Evolutionary conservation across 164 flowering plant genomes (phyloP).

Genomic region (Berberis thunbergii): DNA sequence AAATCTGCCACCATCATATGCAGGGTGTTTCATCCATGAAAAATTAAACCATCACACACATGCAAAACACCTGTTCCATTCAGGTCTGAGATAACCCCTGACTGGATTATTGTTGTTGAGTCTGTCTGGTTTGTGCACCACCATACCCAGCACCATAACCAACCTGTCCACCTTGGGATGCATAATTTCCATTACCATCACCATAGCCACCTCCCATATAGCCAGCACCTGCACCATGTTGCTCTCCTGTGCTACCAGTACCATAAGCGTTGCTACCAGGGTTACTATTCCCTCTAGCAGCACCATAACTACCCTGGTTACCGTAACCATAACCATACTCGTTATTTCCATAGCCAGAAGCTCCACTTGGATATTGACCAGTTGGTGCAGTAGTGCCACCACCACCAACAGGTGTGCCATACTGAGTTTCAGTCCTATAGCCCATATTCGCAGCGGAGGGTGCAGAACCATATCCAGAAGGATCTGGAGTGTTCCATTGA

Average conservation of each 20-base stretch:
- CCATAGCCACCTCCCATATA: constrained; percentile 60
- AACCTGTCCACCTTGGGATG: constrained; percentile 44
- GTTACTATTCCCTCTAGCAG: constrained; percentile 52
- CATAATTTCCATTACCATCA: constrained; percentile 58
- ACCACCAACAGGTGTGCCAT: constrained; percentile 35
- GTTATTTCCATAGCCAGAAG: constrained; percentile 61
- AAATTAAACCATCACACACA: background rate
- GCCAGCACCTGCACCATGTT: constrained; percentile 39
- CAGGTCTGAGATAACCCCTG: constrained; percentile 4
- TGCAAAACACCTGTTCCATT: too few species aligned
- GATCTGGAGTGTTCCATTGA: constrained; percentile 59
- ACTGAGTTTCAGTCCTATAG: constrained; percentile 22
- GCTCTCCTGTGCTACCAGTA: constrained; percentile 28
- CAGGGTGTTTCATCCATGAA: background rate
- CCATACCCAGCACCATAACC: constrained; percentile 68
- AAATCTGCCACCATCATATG: constrained; percentile 7
- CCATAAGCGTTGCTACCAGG: constrained; percentile 32
- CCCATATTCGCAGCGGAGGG: constrained; percentile 52
- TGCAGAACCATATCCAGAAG: constrained; percentile 68
- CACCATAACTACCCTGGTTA: constrained; percentile 47
- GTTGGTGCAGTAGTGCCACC: constrained; percentile 42
- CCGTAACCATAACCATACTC: constrained; percentile 74
- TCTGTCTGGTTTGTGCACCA: constrained; percentile 51
- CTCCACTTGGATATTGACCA: constrained; percentile 74
- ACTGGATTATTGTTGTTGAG: constrained; percentile 51